phyloP scores from a whole-genome alignment of 2,329 filamentous ascomycete species.

The Pezicula neosporulosa region DNA sequence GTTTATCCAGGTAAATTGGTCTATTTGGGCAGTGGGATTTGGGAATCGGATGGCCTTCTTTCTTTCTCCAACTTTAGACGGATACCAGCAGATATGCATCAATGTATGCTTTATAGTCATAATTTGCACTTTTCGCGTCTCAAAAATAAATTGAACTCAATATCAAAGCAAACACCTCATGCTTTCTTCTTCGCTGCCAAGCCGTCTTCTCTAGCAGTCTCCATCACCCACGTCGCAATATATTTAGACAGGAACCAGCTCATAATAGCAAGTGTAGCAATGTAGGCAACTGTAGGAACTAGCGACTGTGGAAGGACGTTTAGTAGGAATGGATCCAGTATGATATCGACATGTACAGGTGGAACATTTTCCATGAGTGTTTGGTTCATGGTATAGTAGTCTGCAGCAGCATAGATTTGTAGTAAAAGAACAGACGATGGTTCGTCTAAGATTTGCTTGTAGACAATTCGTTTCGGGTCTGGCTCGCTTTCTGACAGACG shows the following conservation, averaged over 20 bases:
- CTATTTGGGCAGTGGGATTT: background rate
- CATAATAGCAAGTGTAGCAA: constrained; percentile 54
- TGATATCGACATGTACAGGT: constrained; percentile 72
- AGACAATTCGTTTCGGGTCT: constrained; percentile 1
- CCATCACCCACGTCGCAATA: constrained; percentile 19
- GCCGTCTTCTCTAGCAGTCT: constrained; percentile 4
- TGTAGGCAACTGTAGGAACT: constrained; percentile 66
- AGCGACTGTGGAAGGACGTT: constrained; percentile 80
- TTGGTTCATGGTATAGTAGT: constrained; percentile 76
- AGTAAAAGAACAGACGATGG: constrained; percentile 39
- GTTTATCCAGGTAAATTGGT: background rate
- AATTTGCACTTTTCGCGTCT: background rate
- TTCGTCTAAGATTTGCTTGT: constrained; percentile 9
- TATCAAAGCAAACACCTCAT: constrained; percentile 1
- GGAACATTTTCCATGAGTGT: constrained; percentile 73
- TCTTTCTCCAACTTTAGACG: constrained; percentile 2
- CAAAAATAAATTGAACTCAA: background rate
- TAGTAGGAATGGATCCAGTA: constrained; percentile 81
- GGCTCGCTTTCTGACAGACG: constrained; percentile 33
- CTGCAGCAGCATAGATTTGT: constrained; percentile 71
- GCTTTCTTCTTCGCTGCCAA: constrained; percentile 14
- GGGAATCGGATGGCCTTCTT: background rate
- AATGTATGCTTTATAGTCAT: constrained; percentile 3
- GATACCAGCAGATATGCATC: constrained; percentile 13
- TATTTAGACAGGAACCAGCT: constrained; percentile 25